Evolutionary conservation across 192 early-diverging fungal species (phyloP), one percentile per base, ranked within the genome.

Genomic region (Spinellus fusiger): DNA sequence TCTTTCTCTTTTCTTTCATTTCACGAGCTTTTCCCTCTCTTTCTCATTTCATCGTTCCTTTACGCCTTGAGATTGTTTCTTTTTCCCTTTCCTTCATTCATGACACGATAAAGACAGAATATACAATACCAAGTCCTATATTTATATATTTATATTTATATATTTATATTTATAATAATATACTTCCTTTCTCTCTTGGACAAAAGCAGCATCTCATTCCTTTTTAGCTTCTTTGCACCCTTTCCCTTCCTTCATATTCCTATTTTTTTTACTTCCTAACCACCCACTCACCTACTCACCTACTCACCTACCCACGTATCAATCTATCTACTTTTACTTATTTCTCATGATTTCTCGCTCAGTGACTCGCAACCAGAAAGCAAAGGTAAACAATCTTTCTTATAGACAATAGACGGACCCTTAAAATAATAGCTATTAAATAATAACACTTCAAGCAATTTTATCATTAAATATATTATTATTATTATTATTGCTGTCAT

Each of bases 341-440:
- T 49, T 37, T 29, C 49, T 59, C 49, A 46, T 60, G 29, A 40
- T 37, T 53, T 67, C 49, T 31, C 57, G 59, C 38, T 66, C 73
- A 27, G 46, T 44, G 18, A 31, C 55, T 54, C 71, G 64, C 18
- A 77, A 77, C 52, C 67, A 73, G 33, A 73, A 64, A 64, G 75
- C 75, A 56, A 77, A 77, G 60, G 75, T 77, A 73, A 35, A n/a
- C 25, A 9, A 60, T 26, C 23, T 22, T 26, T 23, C 32, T 25
- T 35, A 56, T 37, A 37, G 38, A 25, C 32, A 49, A 9, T 9
- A 37, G 35, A 5, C 13, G 35, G 13, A 37, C 13, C 5, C 35
- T 37, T n/a, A n/a, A n/a, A n/a, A n/a, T n/a, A n/a, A n/a, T n/a
- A n/a, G n/a, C n/a, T n/a, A n/a, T n/a, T n/a, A n/a, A n/a, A n/a